These are phyloP conservation scores for Epichloe gansuensis DNA, from an alignment of 2,329 filamentous ascomycete genomes.

Conservation along the genomic window DNA sequence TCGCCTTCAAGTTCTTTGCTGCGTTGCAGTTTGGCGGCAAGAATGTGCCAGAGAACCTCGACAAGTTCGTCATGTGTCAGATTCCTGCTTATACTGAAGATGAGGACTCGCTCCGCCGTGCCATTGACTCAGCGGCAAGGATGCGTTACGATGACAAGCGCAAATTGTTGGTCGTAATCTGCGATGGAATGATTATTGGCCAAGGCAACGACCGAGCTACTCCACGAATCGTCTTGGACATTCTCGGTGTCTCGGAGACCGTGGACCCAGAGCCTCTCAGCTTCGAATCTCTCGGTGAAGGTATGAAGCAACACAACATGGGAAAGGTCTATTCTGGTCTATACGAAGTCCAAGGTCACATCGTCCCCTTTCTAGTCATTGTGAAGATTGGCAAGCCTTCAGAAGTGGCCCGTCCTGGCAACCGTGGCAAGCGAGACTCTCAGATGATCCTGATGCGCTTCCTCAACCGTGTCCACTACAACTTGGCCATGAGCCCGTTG, in stretches of 20 bases:
- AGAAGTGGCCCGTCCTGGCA: slow-evolving; percentile 86
- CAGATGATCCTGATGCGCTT: slow-evolving; percentile 99
- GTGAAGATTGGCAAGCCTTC: slow-evolving; percentile 98
- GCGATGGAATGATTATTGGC: slow-evolving; percentile 98
- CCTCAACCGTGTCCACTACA: slow-evolving; percentile 98
- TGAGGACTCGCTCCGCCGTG: slow-evolving; percentile 90
- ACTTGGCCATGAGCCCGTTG: slow-evolving; percentile 85
- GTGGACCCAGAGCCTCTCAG: slow-evolving; percentile 92
- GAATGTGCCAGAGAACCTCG: slow-evolving; percentile 85
- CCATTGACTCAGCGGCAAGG: slow-evolving; percentile 86
- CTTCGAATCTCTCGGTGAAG: slow-evolving; percentile 92
- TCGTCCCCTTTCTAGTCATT: slow-evolving; percentile 91
- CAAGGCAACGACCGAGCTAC: slow-evolving; percentile 95
- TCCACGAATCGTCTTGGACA: slow-evolving; percentile 90
- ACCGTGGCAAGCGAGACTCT: slow-evolving; percentile 97
- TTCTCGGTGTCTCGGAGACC: slow-evolving; percentile 84
- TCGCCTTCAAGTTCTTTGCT: slow-evolving; percentile 92
- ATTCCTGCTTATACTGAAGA: slow-evolving; percentile 97
- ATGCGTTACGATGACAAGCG: slow-evolving; percentile 98
- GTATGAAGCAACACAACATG: slow-evolving; percentile 98
- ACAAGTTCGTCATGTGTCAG: slow-evolving; percentile 97
- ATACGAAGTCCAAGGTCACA: slow-evolving; percentile 95
- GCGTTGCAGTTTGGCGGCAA: slow-evolving; percentile 88
- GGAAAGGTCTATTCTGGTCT: slow-evolving; percentile 96
- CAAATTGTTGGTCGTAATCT: slow-evolving; percentile 83